These are phyloP conservation scores for Pseudocercospora fijiensis DNA, from an alignment of 2,329 filamentous ascomycete genomes.

Conservation along the genomic window DNA sequence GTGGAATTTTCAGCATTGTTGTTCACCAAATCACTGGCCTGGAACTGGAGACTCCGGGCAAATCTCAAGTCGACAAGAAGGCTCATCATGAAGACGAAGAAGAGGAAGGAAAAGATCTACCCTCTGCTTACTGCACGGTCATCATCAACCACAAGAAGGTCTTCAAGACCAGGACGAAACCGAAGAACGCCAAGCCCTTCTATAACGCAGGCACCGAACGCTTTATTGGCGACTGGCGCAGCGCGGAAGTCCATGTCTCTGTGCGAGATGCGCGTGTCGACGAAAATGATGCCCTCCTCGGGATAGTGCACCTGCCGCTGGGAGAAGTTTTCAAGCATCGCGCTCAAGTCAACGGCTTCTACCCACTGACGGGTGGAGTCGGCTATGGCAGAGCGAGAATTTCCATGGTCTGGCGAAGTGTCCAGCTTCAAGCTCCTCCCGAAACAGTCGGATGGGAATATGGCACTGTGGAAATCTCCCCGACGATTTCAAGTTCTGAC, in stretches of 20 bases:
- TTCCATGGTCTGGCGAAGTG: slow-evolving; percentile 70
- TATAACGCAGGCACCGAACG: slow-evolving; percentile 75
- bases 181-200: slow-evolving; percentile 74
- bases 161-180: slow-evolving; percentile 72
- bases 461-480: slow-evolving; percentile 66
- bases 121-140: slow-evolving; percentile 69
- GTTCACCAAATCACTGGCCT: slow-evolving; percentile 72
- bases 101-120: slow-evolving; percentile 63
- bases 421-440: slow-evolving; percentile 61
- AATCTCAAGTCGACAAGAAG: slow-evolving; percentile 49
- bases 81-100: slow-evolving; percentile 54
- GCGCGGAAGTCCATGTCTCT: slow-evolving; percentile 65
- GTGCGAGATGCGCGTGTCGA: slow-evolving; percentile 67
- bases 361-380: slow-evolving; percentile 69
- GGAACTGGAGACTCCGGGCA: slow-evolving; percentile 61
- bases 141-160: slow-evolving; percentile 70
- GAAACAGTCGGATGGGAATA: slow-evolving; percentile 68
- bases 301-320: slow-evolving; percentile 68
- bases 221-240: slow-evolving; percentile 67
- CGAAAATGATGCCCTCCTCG: slow-evolving; percentile 68
- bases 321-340: slow-evolving; percentile 60
- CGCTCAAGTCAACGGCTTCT: slow-evolving; percentile 65
- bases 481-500: slow-evolving; percentile 50
- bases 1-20: slow-evolving; percentile 67
- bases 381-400: slow-evolving; percentile 68